Base-by-base conservation (phyloP, 164 flowering plant species). In the Vitis amurensis region DNA sequence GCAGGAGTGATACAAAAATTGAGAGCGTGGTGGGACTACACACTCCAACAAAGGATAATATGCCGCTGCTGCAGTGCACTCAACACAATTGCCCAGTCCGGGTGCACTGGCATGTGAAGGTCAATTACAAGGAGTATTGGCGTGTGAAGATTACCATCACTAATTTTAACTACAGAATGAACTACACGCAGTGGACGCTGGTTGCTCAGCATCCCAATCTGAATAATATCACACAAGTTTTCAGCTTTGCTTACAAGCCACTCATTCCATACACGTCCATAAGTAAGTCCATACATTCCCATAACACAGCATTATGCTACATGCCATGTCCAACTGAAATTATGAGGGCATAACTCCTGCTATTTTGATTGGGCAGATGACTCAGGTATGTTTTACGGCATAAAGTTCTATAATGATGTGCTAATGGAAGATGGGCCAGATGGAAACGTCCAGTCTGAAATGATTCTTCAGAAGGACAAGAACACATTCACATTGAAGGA, bases 101-200 rank as follows among this genome's bases (percentile, higher is more conserved):
- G 8, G 77, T 80, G 4, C 81, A 78, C 49, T 78, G 81, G 84
- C 81, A 81, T 64, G 79, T 78, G 44, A 78, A 78, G 69, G 16
- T 59, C 9, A 81, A 73, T 66, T 81, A 81, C 68, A 64, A 60
- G 71, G 74, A 73, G 53, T 81, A 81, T 27, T 73, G 76, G 76
- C 66, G 71, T 8, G 72, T 68, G 44, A 73, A 73, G 62, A 48
- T 73, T 9, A 31, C 76, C 8, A 27, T 68, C 9, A 73, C 67
- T 4, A 73, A 68, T 23, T 68, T 61, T 62, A 61, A 73, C 47
- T 68, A 61, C 63, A 2, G 50, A 50, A 48, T 55, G 71, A 73
- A 73, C 23, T 73, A 67, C 13, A 61, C 72, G 2, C 72, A 67
- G 27, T 73, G 76, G 71, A 73, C 70, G 27, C 59, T 73, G 8